phyloP scores from a whole-genome alignment of 2,329 filamentous ascomycete genomes.

The Fusarium vanettenii region DNA sequence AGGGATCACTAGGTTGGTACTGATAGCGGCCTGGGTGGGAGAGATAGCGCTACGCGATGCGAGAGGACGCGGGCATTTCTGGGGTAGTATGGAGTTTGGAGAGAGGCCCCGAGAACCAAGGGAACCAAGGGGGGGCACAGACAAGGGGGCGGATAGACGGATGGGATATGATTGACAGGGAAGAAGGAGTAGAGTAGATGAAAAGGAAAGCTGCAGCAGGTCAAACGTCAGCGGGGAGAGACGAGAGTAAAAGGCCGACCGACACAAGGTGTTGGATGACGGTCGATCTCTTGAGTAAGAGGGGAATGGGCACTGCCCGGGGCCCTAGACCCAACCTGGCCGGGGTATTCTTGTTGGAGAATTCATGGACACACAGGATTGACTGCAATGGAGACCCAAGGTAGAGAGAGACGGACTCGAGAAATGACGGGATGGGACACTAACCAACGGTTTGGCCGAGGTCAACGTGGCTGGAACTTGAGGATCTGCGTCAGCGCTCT shows the following conservation, averaged over 20 bases:
- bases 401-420: neutral
- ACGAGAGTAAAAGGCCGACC: constrained; percentile 3
- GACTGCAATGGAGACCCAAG: neutral
- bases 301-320: constrained; percentile 27
- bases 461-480: neutral
- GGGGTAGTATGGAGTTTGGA: constrained; percentile 44
- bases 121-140: constrained; percentile 7
- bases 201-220: neutral
- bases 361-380: neutral
- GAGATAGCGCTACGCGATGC: constrained; percentile 45
- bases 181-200: neutral
- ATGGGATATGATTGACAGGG: neutral
- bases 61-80: constrained; percentile 35
- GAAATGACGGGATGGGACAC: neutral
- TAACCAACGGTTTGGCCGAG: neutral
- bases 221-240: constrained; percentile 4
- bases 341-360: constrained; percentile 11
- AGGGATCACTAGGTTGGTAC: constrained; percentile 27
- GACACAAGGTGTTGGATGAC: neutral
- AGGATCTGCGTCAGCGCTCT: neutral
- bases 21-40: constrained; percentile 41
- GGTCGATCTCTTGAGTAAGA: constrained; percentile 18
- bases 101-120: neutral
- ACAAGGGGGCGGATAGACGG: neutral
- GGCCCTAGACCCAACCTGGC: constrained; percentile 28